phyloP scores from a whole-genome alignment of 1,284 basidiomycete species.

The Stereum hirsutum region DNA sequence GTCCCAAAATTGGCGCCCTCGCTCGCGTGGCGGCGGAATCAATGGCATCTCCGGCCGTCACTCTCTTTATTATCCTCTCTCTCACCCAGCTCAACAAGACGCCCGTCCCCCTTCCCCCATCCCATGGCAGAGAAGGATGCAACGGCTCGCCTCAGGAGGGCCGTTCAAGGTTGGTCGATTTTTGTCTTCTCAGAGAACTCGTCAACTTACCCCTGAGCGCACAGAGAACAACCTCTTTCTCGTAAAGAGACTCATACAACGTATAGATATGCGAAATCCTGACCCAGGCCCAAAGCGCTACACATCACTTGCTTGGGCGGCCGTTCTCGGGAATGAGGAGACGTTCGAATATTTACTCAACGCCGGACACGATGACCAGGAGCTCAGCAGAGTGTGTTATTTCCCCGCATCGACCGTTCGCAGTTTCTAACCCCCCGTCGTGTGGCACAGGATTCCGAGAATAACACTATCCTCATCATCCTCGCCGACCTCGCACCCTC shows the following conservation, averaged over 20 bases:
- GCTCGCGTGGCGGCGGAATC: too few relatives aligned
- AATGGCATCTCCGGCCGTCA: background rate
- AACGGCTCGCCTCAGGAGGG: constrained; percentile 62
- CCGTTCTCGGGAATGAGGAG: constrained; percentile 76
- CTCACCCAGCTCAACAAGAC: constrained; percentile 10
- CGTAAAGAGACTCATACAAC: constrained; percentile 71
- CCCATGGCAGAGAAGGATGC: constrained; percentile 76
- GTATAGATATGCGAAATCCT: constrained; percentile 83
- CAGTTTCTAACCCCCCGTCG: background rate
- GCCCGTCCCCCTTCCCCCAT: constrained; percentile 7
- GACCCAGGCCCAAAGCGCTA: constrained; percentile 67
- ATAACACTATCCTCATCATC: constrained; percentile 85
- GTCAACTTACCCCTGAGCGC: too few relatives aligned
- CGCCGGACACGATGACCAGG: constrained; percentile 84
- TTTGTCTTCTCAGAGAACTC: too few relatives aligned
- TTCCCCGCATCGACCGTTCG: background rate
- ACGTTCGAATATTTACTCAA: constrained; percentile 83
- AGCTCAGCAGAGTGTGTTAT: constrained; percentile 71
- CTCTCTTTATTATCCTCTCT: constrained; percentile 14
- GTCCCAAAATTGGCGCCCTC: background rate
- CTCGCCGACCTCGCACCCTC: constrained; percentile 69
- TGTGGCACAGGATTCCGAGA: constrained; percentile 66
- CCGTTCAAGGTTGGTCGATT: constrained; percentile 66
- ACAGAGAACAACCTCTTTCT: constrained; percentile 91
- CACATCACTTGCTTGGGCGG: constrained; percentile 86